Evolutionary conservation across 768 basidiomycete genomes (phyloP).

Genomic region (Suillus placidus): DNA sequence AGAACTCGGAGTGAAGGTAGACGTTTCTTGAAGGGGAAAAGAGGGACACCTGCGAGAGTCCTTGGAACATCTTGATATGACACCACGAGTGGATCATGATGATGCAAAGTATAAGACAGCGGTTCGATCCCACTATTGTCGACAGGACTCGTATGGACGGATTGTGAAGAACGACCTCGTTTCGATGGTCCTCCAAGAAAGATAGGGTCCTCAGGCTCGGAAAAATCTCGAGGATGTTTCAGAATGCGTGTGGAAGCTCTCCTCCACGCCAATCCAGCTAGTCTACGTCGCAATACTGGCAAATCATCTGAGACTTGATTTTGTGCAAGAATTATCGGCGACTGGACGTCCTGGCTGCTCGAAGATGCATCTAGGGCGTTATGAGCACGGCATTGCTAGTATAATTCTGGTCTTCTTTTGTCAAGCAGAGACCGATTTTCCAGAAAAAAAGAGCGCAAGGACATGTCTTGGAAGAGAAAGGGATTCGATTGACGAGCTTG

Average conservation of each 20-base stretch:
- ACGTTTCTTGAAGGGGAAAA: not conserved
- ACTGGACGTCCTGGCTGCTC: conserved; percentile 7
- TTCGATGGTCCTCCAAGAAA: not conserved
- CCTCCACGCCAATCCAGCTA: conserved; percentile 4
- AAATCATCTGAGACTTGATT: conserved; percentile 19
- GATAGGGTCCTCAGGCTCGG: not conserved
- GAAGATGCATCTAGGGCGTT: not conserved
- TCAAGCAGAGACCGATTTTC: conserved; percentile 2
- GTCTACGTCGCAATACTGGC: not conserved
- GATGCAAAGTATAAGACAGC: conserved; percentile 2
- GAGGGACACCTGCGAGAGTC: not conserved
- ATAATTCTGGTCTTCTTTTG: conserved; percentile 1
- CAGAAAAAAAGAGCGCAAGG: conserved; percentile 12
- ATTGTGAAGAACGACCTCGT: conserved; percentile 7
- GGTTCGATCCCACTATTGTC: not conserved
- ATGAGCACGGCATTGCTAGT: not conserved
- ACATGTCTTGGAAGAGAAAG: conserved; percentile 10
- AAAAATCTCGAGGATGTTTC: not conserved
- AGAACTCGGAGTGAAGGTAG: not conserved
- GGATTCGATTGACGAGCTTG: conserved; percentile 27
- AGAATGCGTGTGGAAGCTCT: not conserved
- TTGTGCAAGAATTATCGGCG: not conserved
- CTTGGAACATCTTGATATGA: not conserved
- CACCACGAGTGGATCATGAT: not conserved
- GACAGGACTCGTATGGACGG: not conserved